Percentiles rank a stretch among this genome's conserved stretches.
Evolutionary conservation across 176 grass and related monocot species (phyloP).

Genomic region (Miscanthus lutarioriparius): DNA sequence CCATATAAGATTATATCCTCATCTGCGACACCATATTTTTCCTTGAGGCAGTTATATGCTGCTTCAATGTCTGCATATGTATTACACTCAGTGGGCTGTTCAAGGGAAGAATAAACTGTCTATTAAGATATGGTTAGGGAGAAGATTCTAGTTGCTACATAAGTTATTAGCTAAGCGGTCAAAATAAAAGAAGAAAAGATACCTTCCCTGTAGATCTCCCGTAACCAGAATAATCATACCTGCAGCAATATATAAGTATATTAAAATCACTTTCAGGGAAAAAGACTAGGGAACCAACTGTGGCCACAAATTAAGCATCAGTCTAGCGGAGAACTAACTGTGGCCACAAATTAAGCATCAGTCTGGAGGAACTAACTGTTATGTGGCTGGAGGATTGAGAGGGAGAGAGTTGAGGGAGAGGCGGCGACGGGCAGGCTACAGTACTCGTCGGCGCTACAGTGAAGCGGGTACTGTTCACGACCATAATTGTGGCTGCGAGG

Average conservation of each 20-base stretch:
- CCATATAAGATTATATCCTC: constrained; percentile 88
- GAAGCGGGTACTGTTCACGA: too few species aligned
- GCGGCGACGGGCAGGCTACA: too few species aligned
- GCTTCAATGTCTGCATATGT: constrained; percentile 98
- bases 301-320: constrained; percentile 12
- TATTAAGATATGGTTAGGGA: constrained; percentile 53
- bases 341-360: constrained; percentile 12
- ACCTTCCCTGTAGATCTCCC: constrained; percentile 93
- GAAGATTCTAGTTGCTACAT: constrained; percentile 34
- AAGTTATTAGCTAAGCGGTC: constrained; percentile 30
- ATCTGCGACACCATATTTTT: constrained; percentile 74
- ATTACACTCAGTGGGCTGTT: constrained; percentile 92
- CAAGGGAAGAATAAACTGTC: constrained; percentile 58
- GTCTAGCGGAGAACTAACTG: neutral
- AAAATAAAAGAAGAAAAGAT: constrained; percentile 31
- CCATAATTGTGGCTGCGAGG: too few species aligned
- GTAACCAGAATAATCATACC: constrained; percentile 93
- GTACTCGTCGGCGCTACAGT: too few species aligned
- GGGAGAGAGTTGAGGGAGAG: too few species aligned
- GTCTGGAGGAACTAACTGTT: constrained; percentile 1
- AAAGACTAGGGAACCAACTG: neutral
- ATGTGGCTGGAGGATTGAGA: too few species aligned
- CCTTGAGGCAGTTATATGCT: constrained; percentile 87
- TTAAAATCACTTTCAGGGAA: constrained; percentile 8
- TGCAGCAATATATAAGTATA: constrained; percentile 32